phyloP scores from a whole-genome alignment of 2,329 filamentous ascomycete species.

The Ophiostoma quercus region DNA sequence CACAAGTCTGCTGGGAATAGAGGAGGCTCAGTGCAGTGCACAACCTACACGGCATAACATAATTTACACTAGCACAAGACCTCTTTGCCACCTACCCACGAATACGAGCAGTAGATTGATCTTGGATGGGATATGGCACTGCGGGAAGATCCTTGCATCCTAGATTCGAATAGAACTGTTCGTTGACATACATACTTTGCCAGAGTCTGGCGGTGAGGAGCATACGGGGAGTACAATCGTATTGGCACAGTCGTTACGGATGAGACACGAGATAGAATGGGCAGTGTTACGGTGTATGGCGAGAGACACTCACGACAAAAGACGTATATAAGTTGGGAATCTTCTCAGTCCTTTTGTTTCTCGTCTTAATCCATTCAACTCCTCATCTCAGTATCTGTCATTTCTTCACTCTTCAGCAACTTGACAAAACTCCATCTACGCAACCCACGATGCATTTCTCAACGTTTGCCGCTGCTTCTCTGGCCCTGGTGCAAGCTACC shows the following conservation, averaged over 20 bases:
- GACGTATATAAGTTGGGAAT: background rate
- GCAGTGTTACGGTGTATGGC: background rate
- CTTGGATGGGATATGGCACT: background rate
- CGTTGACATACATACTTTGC: no score
- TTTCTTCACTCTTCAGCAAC: background rate
- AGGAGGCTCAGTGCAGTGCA: background rate
- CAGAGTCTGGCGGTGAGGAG: background rate
- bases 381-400: background rate
- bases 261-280: background rate
- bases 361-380: background rate
- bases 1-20: background rate
- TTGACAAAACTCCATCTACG: background rate
- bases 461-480: slow-evolving; percentile 2
- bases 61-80: background rate
- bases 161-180: background rate
- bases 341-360: background rate
- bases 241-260: background rate
- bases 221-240: background rate
- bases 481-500: slow-evolving; percentile 10
- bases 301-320: background rate
- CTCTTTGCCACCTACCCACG: background rate
- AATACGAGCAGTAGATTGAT: background rate
- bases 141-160: background rate
- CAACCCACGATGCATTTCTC: slow-evolving; percentile 22
- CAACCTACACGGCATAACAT: background rate